These are phyloP conservation scores for Penicillium sp. DNA, from an alignment of 2,329 filamentous ascomycete species.

Conservation along the genomic window DNA sequence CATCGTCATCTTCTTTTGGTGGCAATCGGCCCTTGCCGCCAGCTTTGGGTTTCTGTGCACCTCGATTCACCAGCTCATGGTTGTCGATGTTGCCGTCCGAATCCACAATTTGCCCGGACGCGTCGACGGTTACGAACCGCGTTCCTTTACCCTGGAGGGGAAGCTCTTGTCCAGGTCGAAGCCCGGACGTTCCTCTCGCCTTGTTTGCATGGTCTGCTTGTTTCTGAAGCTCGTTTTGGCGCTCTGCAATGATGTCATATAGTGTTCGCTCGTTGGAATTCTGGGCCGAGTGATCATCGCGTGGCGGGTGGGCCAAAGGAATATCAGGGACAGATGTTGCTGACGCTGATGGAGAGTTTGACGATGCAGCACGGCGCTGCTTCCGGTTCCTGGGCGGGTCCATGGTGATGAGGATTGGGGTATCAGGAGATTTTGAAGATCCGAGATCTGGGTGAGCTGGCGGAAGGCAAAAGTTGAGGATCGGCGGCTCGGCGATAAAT, in stretches of 20 bases:
- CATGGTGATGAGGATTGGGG: conserved; percentile 24
- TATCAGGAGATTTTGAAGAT: background rate
- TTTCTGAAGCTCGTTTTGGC: conserved; percentile 40
- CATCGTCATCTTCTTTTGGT: background rate
- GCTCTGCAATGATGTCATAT: conserved; percentile 51
- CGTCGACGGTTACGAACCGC: conserved; percentile 42
- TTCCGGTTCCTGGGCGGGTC: conserved; percentile 42
- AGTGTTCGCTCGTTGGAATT: conserved; percentile 42
- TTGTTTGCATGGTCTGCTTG: conserved; percentile 6
- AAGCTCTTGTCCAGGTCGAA: background rate
- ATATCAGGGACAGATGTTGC: conserved; percentile 18
- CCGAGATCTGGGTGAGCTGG: conserved; percentile 5
- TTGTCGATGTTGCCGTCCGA: conserved; percentile 20
- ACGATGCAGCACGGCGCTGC: conserved; percentile 43
- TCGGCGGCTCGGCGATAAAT: conserved; percentile 15
- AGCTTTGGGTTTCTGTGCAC: conserved; percentile 3
- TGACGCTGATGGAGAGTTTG: conserved; percentile 13
- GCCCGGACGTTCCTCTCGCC: background rate
- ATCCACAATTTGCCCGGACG: conserved; percentile 25
- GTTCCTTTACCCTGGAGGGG: conserved; percentile 22
- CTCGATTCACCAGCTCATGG: conserved; percentile 11
- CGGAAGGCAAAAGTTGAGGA: conserved; percentile 11
- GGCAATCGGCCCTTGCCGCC: background rate
- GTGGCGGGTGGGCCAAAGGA: conserved; percentile 24
- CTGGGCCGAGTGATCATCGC: conserved; percentile 33